phyloP scores from a whole-genome alignment of 129 eudicot species.

The Centella asiatica region DNA sequence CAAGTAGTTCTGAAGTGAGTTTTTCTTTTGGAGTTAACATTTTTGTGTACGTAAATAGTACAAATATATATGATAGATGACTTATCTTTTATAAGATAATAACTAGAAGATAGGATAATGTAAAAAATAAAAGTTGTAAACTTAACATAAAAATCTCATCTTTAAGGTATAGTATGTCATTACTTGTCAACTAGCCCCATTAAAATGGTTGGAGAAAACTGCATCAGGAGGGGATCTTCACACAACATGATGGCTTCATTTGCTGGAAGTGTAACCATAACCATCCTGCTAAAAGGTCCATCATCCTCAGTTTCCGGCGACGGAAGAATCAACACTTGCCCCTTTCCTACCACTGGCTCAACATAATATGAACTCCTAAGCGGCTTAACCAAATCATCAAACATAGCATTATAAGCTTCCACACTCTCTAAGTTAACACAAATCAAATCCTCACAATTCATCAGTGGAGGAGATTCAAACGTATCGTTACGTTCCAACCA shows the following conservation, averaged over 20 bases:
- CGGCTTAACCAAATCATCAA: constrained; percentile 20
- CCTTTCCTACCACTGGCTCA: constrained; percentile 24
- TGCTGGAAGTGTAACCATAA: constrained; percentile 29
- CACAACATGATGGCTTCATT: constrained; percentile 25
- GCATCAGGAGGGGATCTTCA: constrained; percentile 14
- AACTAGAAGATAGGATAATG: too few species aligned
- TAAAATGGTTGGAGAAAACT: constrained; percentile 25
- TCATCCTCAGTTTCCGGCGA: constrained; percentile 12
- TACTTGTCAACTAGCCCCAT: constrained; percentile 18
- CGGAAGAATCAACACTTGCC: constrained; percentile 28
- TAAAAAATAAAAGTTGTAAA: too few species aligned
- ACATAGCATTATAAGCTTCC: constrained; percentile 15
- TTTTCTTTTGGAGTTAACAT: too few species aligned
- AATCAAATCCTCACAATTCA: constrained; percentile 12
- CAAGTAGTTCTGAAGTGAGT: too few species aligned
- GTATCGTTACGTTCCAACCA: constrained; percentile 18
- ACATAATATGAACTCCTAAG: constrained; percentile 24
- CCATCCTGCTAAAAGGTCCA: constrained; percentile 19
- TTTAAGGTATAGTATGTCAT: too few species aligned
- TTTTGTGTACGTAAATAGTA: too few species aligned
- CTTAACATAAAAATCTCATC: too few species aligned
- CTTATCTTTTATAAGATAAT: too few species aligned
- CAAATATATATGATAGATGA: too few species aligned
- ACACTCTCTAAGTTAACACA: constrained; percentile 27
- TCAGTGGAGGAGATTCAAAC: background rate